Percentiles rank a stretch among this genome's conserved stretches.
Conservation (phyloP, 305 asterid species). For the Fraxinus xanthoxyloides region DNA sequence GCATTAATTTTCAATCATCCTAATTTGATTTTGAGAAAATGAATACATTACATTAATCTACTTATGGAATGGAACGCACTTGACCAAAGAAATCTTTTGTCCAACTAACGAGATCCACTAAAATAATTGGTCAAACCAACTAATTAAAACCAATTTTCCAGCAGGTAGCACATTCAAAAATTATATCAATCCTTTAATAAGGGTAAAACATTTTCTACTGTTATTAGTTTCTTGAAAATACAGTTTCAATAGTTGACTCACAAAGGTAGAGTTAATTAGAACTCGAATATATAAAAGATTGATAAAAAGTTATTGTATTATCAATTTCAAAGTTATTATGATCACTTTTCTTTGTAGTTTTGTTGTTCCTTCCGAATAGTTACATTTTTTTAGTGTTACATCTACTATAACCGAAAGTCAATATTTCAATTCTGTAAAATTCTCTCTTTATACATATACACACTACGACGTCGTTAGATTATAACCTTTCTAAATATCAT, state of each 20-base stretch:
- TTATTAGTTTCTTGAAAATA: too few species aligned
- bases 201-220: neutral
- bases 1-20: too few species aligned
- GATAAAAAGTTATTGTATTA: neutral
- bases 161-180: neutral
- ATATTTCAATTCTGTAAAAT: too few species aligned
- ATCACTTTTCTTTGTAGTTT: too few species aligned
- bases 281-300: neutral
- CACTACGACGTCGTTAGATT: neutral
- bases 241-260: neutral
- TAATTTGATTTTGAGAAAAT: too few species aligned
- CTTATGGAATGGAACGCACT: too few species aligned
- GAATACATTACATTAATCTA: too few species aligned
- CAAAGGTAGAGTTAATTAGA: neutral
- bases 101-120: too few species aligned
- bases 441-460: too few species aligned
- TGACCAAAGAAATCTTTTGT: too few species aligned
- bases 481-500: neutral
- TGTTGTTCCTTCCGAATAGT: neutral
- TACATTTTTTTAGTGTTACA: neutral
- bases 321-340: neutral
- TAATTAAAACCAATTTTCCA: too few species aligned
- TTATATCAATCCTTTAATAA: neutral
- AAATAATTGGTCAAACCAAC: too few species aligned
- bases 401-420: neutral